Evolutionary conservation across 1,284 basidiomycete genomes (phyloP), one percentile per base, ranked within the genome.

Genomic region (Neotropicomus parvogracilis): DNA sequence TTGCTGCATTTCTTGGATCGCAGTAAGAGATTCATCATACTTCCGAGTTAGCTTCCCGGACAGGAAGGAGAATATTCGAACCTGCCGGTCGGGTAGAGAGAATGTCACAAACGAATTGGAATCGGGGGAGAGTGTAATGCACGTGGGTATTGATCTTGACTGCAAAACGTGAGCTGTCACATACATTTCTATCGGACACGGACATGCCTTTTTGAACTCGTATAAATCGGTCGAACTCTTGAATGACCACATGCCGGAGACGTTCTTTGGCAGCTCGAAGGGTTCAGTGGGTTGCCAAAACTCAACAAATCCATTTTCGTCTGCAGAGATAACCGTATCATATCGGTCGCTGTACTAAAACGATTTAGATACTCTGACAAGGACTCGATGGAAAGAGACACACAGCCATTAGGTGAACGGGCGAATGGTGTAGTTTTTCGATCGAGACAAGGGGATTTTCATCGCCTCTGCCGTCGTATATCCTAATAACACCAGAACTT

Each of bases 1-100:
- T 66, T 95, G 92, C 65, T 95, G 92, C 94, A 98, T 97, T 66
- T 98, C 94, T 62, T 95, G 90, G 28, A 94, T 87, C 0, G 95
- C 94, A 4, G 81, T 73, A 0, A 99, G 75, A 0, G 91, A 94
- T 68, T 99, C 97, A 59, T 99, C 95, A 64, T 98, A 99, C 63
- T 89, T 91, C 14, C 94, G 83, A 11, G 83, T 85, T 58, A 98
- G 75, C 67, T 97, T 98, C 5, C 92, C 97, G 0, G 81, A 81
- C 11, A 94, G 75, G 71, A 97, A 94, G 42, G 87, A 87, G 72
- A 98, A 99, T 36, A 98, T 78, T 43, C 95, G 90, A 38, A 99
- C 85, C 67, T 95, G 88, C 7, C 95, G 86, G 63, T 97, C 93
- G 11, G 90, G 87, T 0, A 95, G 76, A 33, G 95, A 97, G 65